Conservation (phyloP, 495 filamentous ascomycete species). For the Penicillium odoratum region DNA sequence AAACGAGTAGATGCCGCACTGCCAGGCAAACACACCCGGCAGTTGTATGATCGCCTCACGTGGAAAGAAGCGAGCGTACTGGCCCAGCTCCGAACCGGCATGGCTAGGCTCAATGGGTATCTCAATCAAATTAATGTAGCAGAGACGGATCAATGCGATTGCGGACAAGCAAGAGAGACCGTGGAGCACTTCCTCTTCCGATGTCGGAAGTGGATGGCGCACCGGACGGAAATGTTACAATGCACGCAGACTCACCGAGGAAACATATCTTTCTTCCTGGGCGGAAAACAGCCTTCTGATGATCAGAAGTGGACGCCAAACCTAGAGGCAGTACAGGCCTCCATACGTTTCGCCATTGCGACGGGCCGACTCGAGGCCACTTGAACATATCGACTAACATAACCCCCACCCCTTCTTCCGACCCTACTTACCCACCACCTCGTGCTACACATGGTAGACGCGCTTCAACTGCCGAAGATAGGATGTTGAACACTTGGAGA, state of each 20-base stretch:
- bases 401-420: too few species aligned
- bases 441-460: too few species aligned
- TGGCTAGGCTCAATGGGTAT: constrained; percentile 36
- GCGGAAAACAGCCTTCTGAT: too few species aligned
- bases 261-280: background rate
- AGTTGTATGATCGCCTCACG: constrained; percentile 19
- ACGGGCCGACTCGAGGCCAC: too few species aligned
- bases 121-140: constrained; percentile 29
- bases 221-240: background rate
- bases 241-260: background rate
- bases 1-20: constrained; percentile 30
- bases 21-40: constrained; percentile 19
- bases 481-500: too few species aligned
- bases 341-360: too few species aligned
- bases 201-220: background rate
- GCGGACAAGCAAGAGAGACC: constrained; percentile 19
- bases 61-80: constrained; percentile 30
- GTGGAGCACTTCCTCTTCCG: background rate
- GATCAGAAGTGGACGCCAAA: too few species aligned
- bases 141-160: constrained; percentile 24
- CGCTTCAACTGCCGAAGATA: too few species aligned
- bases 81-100: constrained; percentile 38
- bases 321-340: too few species aligned
- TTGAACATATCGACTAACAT: too few species aligned
- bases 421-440: too few species aligned